phyloP scores from a whole-genome alignment of 2,329 filamentous ascomycete species.

The Teratosphaeria epicoccoides region DNA sequence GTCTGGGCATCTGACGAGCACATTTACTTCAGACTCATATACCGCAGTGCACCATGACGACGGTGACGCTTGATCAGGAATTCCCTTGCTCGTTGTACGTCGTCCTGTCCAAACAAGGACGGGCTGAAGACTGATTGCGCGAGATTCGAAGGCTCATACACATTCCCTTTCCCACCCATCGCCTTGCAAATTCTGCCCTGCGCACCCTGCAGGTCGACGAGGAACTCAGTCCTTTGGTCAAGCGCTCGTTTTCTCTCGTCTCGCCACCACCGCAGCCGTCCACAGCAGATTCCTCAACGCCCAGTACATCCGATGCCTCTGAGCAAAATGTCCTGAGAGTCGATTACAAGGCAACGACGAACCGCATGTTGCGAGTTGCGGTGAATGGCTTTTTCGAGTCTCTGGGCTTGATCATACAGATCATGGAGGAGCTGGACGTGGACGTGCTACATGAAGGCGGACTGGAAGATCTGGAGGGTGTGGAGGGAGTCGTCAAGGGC shows the following conservation, averaged over 20 bases:
- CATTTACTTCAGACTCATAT: too few relatives aligned
- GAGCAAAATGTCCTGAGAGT: slow-evolving; percentile 48
- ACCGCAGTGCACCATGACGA: slow-evolving; percentile 2
- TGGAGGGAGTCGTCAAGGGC: slow-evolving; percentile 30
- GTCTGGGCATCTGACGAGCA: too few relatives aligned
- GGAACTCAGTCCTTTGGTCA: slow-evolving; percentile 78
- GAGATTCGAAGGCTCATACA: slow-evolving; percentile 50
- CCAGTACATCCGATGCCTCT: neutral
- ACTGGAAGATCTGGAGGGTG: slow-evolving; percentile 29
- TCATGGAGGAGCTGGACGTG: slow-evolving; percentile 82
- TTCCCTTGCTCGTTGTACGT: slow-evolving; percentile 20
- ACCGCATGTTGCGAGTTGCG: slow-evolving; percentile 90
- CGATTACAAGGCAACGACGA: slow-evolving; percentile 78
- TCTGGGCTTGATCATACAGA: slow-evolving; percentile 68
- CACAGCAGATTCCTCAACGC: too few relatives aligned
- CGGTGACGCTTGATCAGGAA: slow-evolving; percentile 1
- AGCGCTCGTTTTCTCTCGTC: slow-evolving; percentile 53
- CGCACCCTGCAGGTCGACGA: slow-evolving; percentile 72
- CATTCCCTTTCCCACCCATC: slow-evolving; percentile 69
- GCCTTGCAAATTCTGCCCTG: slow-evolving; percentile 66
- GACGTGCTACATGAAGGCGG: slow-evolving; percentile 56
- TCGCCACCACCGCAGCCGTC: neutral
- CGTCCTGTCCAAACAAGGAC: neutral
- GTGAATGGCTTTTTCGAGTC: slow-evolving; percentile 96
- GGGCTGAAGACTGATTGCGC: slow-evolving; percentile 1